Evolutionary conservation across 78 protist genomes (phyloP), one percentile per base, ranked within the genome.

Genomic region (Bodo saltans): DNA sequence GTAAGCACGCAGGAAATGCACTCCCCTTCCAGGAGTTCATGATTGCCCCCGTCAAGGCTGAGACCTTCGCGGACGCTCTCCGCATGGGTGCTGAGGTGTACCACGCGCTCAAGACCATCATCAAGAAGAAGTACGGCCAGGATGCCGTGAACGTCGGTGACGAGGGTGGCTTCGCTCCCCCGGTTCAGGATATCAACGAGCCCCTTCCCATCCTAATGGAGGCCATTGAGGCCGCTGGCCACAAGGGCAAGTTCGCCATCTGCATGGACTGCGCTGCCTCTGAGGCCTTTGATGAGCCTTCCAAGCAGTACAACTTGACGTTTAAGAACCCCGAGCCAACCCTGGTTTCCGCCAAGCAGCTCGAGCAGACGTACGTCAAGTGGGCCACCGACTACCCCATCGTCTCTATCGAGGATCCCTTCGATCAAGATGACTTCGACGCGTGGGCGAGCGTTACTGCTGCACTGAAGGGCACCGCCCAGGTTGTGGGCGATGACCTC

Each of bases 101-200:
- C 93, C 99, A 96, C 89, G 47, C 53, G 82, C 92, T 98, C 40
- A 93, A 92, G 93, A 32, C 29, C 34, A 93, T 97, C 83, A 85
- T 97, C 84, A 79, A 88, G 87, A 37, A 27, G 71, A 70, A 83
- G 60, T 94, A 92, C 74, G 97, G 97, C 70, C 90, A 78, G 83
- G 88, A 83, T 42, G 95, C 95, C 27, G 42, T 89, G 60, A 94
- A 94, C 84, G 98, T 98, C 69, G 99, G 99, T 68, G 99, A 98
- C 85, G 99, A 98, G 91, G 99, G 99, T 47, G 99, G 99, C 85
- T 97, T 97, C 80, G 99, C 99, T 17, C 99, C 99, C 79, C 68
- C 83, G 21, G 25, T 85, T 8, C 70, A 53, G 67, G 83, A 72
- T 78, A 87, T 73, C 89, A 70, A 89, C 71, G 99, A 98, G 79